Evolutionary conservation across 140 eudicot genomes (phyloP), one percentile per base, ranked within the genome.

Genomic region (Ambrosia hybrid): DNA sequence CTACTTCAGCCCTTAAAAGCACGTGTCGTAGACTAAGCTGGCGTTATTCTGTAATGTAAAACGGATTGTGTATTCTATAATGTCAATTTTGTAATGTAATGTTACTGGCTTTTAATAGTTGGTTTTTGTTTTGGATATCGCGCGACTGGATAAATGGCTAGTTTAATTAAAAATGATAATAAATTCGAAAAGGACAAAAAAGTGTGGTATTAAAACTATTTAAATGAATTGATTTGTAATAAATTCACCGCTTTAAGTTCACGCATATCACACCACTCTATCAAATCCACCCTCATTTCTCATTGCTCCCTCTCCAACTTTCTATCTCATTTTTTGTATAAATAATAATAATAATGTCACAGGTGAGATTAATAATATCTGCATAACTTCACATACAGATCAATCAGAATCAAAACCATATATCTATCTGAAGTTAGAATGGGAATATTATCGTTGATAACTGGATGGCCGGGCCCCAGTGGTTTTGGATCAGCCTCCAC

Each of bases 401-500:
- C 34, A 63, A 10, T n/a, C n/a, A 30, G 16, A 17, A 58, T 34
- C 3, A 39, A 52, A 49, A 67, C 48, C 48, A 30, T 30, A 30
- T 30, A 43, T 51, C 72, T 0, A 43, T 51, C 72, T 0, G 69
- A 68, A n/a, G 13, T 17, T 7, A 55, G 45, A 16, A 84, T 86
- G 88, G 85, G 82, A 48, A 55, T 86, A 8, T 34, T 83, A 16
- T 65, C 91, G 37, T 76, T 85, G 95, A 76, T 88, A 15, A 70
- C 87, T 6, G 97, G 97, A 73, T 62, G 72, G 49, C 73, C 88
- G 33, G 95, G 97, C 0, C 70, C 84, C 46, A 91, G 92, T 66
- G 97, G 97, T 9, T 91, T 82, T 21, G 97, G 97, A 79, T 91
- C 97, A 21, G 81, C 87, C 67, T 84, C 97, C 10, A 91, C 92